These are phyloP conservation scores for Talaromyces verruculosus DNA, from an alignment of 2,329 filamentous ascomycete species.

Conservation along the genomic window DNA sequence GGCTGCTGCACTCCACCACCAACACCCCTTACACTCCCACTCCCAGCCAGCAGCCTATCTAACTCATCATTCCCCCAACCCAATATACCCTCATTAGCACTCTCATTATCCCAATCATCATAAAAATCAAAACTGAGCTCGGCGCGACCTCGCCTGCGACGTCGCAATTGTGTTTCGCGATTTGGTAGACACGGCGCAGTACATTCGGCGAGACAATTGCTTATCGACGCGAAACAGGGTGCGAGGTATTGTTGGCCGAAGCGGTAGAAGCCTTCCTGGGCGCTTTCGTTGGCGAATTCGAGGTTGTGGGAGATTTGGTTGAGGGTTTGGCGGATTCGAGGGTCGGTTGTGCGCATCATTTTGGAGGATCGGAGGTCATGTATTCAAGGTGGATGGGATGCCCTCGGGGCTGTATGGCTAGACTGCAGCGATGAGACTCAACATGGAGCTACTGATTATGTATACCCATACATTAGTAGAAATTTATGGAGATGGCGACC, in stretches of 20 bases:
- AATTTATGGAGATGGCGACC: background rate
- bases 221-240: slow-evolving; percentile 72
- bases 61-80: slow-evolving; percentile 83
- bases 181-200: slow-evolving; percentile 69
- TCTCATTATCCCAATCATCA: slow-evolving; percentile 84
- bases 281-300: slow-evolving; percentile 84
- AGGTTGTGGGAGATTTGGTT: slow-evolving; percentile 90
- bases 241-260: slow-evolving; percentile 83
- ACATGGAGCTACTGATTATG: background rate
- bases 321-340: slow-evolving; percentile 87
- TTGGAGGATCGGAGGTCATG: slow-evolving; percentile 15
- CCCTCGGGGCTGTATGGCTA: background rate
- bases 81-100: slow-evolving; percentile 60
- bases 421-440: background rate
- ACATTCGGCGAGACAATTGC: slow-evolving; percentile 64
- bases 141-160: slow-evolving; percentile 65
- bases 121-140: slow-evolving; percentile 96
- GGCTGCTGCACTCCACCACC: slow-evolving; percentile 59
- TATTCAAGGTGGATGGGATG: background rate
- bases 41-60: slow-evolving; percentile 75
- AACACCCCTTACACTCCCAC: slow-evolving; percentile 44
- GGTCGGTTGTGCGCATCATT: slow-evolving; percentile 68
- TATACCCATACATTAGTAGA: background rate
- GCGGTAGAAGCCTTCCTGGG: slow-evolving; percentile 86
- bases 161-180: slow-evolving; percentile 68